Evolutionary conservation across 768 basidiomycete genomes (phyloP), one percentile per base, ranked within the genome.

Genomic region (Rhodosporidiobolus sp.): DNA sequence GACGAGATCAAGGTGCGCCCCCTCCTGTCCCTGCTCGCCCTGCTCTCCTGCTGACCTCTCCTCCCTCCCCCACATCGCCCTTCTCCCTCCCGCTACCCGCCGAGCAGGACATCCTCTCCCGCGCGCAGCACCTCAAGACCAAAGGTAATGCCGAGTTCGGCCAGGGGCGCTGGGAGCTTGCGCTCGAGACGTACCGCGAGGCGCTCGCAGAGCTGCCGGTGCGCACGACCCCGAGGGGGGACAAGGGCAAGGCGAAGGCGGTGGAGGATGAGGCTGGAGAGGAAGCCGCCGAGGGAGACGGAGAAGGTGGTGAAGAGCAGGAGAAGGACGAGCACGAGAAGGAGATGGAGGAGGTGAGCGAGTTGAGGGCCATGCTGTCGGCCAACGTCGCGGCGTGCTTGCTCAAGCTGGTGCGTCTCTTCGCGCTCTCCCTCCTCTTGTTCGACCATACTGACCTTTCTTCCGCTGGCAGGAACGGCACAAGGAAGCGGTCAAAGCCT

Each of bases 401-500:
- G 60, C 61, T 79, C 34, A 73, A 76, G 34, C 67, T 74, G 9
- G 78, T 79, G 53, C 56, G 75, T 63, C 22, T 49, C n/a, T 12
- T 4, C 19, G 49, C 26, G 28, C 45, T 56, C 32, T 2, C 52
- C 24, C 4, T 48, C 2, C 14, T 20, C 11, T 26, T 50, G 38
- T 26, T 48, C 9, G 17, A 17, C 28, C 34, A 3, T 26, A 34
- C 43, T 53, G 2, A 38, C 16, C 52, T n/a, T 5, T 43, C 8
- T 12, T 0, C 56, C 10, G 4, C 12, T 32, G 11, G 20, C 72
- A 79, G 78, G 58, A 75, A 16, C 69, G 74, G 0, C 78, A 68
- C 61, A 88, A 89, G 79, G 87, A 89, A 70, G 91, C 88, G 4
- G 90, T 90, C 10, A 85, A 88, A 67, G 88, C 90, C 8, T 94